Evolutionary conservation across 306 rosid genomes (phyloP).

Genomic region (Canavalia gladiata): DNA sequence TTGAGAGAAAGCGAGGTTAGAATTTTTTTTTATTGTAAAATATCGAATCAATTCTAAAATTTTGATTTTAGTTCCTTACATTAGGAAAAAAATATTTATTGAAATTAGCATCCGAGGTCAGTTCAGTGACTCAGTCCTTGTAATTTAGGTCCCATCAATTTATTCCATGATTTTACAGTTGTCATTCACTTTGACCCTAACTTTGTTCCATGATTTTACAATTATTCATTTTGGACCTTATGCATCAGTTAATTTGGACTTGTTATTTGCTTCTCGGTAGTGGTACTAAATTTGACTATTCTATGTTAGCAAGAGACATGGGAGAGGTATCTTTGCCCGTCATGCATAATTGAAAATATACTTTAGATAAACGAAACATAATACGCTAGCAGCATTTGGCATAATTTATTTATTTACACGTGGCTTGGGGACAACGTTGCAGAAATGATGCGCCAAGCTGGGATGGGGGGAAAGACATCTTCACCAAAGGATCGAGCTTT

Average conservation of each 20-base stretch:
- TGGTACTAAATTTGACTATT: slow-evolving; percentile 8
- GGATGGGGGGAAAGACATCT: slow-evolving; percentile 78
- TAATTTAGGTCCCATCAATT: no score
- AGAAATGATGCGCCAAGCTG: slow-evolving; percentile 99
- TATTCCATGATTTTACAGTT: neutral
- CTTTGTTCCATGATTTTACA: neutral
- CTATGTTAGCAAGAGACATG: neutral
- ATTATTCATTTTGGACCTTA: no score
- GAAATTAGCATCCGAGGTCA: no score
- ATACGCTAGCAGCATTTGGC: neutral
- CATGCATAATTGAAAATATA: slow-evolving; percentile 3
- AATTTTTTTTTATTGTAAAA: slow-evolving; percentile 4
- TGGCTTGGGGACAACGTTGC: slow-evolving; percentile 46
- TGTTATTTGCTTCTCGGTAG: slow-evolving; percentile 1
- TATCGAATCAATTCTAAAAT: neutral
- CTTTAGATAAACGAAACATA: slow-evolving; percentile 2
- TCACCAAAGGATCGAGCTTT: slow-evolving; percentile 91
- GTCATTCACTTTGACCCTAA: neutral
- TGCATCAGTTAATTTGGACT: neutral
- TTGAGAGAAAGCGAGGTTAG: slow-evolving; percentile 94
- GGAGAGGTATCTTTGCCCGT: neutral
- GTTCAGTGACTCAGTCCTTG: no score
- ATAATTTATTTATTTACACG: slow-evolving; percentile 7
- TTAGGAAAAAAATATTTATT: no score
- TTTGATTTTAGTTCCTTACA: no score